Base-by-base conservation (phyloP, 2,329 filamentous ascomycete genomes). In the Talaromyces piceae region DNA sequence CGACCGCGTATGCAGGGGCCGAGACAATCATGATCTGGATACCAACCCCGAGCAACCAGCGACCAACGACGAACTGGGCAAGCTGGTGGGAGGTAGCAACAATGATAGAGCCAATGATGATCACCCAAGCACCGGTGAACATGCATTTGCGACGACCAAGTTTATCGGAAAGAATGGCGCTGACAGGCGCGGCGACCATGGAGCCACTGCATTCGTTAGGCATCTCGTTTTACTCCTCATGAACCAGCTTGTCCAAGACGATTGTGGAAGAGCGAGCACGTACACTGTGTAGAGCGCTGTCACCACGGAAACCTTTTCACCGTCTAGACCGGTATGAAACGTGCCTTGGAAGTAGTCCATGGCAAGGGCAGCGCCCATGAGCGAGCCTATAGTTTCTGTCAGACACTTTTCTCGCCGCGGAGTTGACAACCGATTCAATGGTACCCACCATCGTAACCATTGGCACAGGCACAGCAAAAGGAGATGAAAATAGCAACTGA, bases 201-300 rank as follows among this genome's bases (percentile, higher is more conserved):
- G 63, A 69, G 52, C 75, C 75, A 52, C 73, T 77, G 23, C 2
- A 7, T 44, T 39, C 13, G 18, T 45, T n/a, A n/a, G n/a, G n/a
- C n/a, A n/a, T n/a, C n/a, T n/a, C n/a, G n/a, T n/a, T n/a, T n/a
- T n/a, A n/a, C n/a, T n/a, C n/a, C n/a, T n/a, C n/a, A n/a, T n/a
- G n/a, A n/a, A n/a, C n/a, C n/a, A n/a, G n/a, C n/a, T n/a, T n/a
- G n/a, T n/a, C n/a, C n/a, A n/a, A n/a, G n/a, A n/a, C n/a, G n/a
- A n/a, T n/a, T n/a, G n/a, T n/a, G n/a, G n/a, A 33, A 8, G 37
- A 16, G 28, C 4, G 43, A 33, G 30, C 20, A 66, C 73, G 56
- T 62, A 76, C 73, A 77, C 71, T 4, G 72, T 73, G 58, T 77
- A 77, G 22, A 77, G 67, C 4, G 73, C 76, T 51, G 57, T 64